Conservation (phyloP, 208 protist species). For the Strigomonas oncopelti region DNA sequence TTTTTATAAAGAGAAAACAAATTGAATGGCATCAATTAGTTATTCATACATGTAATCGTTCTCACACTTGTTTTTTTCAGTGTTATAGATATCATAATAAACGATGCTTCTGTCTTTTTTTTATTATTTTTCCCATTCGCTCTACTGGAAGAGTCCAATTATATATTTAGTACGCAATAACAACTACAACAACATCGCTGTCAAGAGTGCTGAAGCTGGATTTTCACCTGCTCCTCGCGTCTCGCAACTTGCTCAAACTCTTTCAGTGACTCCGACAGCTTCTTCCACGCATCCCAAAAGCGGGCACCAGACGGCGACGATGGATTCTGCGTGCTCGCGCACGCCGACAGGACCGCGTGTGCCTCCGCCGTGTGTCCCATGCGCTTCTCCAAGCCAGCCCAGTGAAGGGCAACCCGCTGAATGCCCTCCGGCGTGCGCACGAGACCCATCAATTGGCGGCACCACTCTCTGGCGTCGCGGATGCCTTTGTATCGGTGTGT, state of each 20-base stretch:
- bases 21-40: too few species aligned
- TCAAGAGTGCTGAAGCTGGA: background rate
- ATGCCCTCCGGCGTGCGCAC: constrained; percentile 32
- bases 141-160: too few species aligned
- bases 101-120: too few species aligned
- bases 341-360: constrained; percentile 62
- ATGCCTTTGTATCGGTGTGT: constrained; percentile 44
- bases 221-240: constrained; percentile 22
- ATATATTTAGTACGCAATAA: too few species aligned
- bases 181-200: too few species aligned
- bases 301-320: constrained; percentile 36
- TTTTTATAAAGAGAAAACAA: background rate
- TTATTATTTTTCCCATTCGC: too few species aligned
- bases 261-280: constrained; percentile 45
- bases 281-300: constrained; percentile 80
- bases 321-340: constrained; percentile 69
- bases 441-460: constrained; percentile 32
- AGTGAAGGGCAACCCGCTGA: constrained; percentile 69
- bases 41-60: background rate
- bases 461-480: constrained; percentile 34
- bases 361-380: constrained; percentile 42
- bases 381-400: constrained; percentile 72
- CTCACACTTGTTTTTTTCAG: background rate
- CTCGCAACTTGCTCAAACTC: constrained; percentile 69
- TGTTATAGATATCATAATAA: too few species aligned